phyloP scores from a whole-genome alignment of 2,329 filamentous ascomycete genomes.

The Colletotrichum sp. region DNA sequence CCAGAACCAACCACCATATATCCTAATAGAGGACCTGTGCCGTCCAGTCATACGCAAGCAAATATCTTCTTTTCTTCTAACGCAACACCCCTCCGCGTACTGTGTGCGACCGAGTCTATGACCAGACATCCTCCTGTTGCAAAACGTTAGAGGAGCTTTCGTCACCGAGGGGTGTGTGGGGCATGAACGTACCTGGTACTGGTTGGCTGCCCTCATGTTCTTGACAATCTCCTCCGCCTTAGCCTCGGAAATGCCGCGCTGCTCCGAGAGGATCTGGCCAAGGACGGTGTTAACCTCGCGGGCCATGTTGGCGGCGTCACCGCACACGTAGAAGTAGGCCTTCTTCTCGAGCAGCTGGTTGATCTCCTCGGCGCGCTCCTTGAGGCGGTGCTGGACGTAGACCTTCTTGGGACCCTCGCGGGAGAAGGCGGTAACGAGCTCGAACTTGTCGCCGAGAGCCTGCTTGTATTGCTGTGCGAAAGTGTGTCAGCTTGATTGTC shows the following conservation, averaged over 20 bases:
- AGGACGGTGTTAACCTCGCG: constrained; percentile 90
- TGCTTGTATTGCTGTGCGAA: constrained; percentile 76
- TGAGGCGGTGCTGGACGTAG: constrained; percentile 93
- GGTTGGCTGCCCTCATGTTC: constrained; percentile 91
- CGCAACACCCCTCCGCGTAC: neutral
- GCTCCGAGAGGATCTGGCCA: constrained; percentile 82
- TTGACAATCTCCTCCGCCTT: constrained; percentile 98
- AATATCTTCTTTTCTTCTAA: neutral
- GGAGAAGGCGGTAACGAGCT: constrained; percentile 94
- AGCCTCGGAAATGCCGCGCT: constrained; percentile 79
- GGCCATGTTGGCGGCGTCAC: constrained; percentile 97
- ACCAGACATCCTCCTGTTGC: constrained; percentile 73
- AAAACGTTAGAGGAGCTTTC: constrained; percentile 33
- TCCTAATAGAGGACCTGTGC: neutral
- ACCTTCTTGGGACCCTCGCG: constrained; percentile 86
- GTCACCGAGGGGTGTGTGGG: constrained; percentile 19
- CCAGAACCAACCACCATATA: neutral
- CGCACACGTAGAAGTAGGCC: constrained; percentile 97
- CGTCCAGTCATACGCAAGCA: neutral
- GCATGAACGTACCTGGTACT: constrained; percentile 81
- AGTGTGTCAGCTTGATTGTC: neutral
- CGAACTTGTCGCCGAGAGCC: constrained; percentile 84
- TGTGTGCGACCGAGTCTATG: constrained; percentile 41
- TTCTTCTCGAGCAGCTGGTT: constrained; percentile 85
- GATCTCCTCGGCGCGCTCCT: constrained; percentile 82